A percentile compares a stretch with the other conserved stretches of the same genome.
Conservation (phyloP, 163 green algal species). For the Scenedesmus sp. region DNA sequence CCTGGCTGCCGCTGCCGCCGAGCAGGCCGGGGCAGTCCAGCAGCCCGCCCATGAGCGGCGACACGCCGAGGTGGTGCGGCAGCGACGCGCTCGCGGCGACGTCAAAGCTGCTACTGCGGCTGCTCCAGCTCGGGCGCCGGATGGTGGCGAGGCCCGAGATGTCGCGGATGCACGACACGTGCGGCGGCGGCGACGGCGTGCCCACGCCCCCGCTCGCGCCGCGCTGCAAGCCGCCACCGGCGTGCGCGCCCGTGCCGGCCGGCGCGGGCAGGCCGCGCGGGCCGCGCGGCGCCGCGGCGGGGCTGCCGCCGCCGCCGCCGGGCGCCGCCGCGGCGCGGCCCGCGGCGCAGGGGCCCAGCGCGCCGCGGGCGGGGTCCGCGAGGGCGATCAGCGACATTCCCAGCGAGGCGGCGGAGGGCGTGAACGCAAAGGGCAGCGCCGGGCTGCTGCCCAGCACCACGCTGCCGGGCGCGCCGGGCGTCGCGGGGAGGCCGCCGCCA, state of each 20-base stretch:
- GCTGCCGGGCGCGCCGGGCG: not conserved
- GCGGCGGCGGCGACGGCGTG: constrained; percentile 26
- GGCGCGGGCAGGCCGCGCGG: too few species aligned
- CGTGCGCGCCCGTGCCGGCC: too few species aligned
- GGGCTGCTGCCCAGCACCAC: constrained; percentile 63
- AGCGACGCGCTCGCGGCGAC: constrained; percentile 32
- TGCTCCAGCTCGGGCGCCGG: constrained; percentile 64
- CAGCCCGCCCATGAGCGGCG: constrained; percentile 28
- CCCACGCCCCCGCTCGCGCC: not conserved
- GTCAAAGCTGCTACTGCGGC: constrained; percentile 48
- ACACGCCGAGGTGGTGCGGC: constrained; percentile 33
- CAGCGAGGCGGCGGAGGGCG: constrained; percentile 59
- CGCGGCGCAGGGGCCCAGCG: not conserved
- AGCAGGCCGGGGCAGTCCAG: constrained; percentile 28
- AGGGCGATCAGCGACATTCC: constrained; percentile 27
- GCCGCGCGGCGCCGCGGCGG: too few species aligned
- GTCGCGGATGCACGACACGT: constrained; percentile 46
- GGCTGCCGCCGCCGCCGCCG: too few species aligned
- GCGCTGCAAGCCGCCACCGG: too few species aligned
- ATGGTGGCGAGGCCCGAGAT: constrained; percentile 63
- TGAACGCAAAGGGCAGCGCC: constrained; percentile 87
- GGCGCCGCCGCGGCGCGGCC: constrained; percentile 1
- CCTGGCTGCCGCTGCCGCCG: constrained; percentile 30
- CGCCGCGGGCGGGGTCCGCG: constrained; percentile 7
- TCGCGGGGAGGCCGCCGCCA: too few species aligned